Conservation (phyloP, 306 rosid genomes). For the Oxytropis ochrocephala region DNA sequence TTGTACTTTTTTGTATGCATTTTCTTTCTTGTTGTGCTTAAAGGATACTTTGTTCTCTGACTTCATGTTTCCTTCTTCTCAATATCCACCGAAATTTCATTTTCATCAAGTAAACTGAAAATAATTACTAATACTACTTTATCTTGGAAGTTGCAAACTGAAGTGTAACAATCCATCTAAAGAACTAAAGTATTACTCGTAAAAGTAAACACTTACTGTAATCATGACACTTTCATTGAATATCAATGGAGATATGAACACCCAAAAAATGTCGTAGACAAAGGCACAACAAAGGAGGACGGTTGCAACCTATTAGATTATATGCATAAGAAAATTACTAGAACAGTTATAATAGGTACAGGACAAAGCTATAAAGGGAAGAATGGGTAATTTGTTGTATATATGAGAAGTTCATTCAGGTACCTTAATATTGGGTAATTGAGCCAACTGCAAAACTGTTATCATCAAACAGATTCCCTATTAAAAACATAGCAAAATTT, state of each 20-base stretch:
- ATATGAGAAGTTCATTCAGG: slow-evolving; percentile 15
- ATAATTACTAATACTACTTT: neutral
- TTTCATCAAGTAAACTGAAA: neutral
- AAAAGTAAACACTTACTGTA: slow-evolving; percentile 45
- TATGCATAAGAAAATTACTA: slow-evolving; percentile 3
- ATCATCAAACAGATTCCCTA: slow-evolving; percentile 98
- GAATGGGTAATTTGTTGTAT: neutral
- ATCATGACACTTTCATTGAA: slow-evolving; percentile 90
- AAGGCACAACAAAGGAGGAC: slow-evolving; percentile 93
- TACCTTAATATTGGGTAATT: slow-evolving; percentile 94
- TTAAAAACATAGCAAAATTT: slow-evolving; percentile 31
- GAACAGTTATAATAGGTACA: neutral
- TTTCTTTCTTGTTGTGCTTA: neutral
- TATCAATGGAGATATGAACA: slow-evolving; percentile 72
- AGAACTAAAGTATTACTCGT: neutral
- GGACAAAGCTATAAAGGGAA: neutral
- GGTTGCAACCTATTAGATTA: slow-evolving; percentile 78
- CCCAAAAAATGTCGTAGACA: slow-evolving; percentile 97
- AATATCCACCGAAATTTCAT: neutral
- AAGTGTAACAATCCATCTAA: slow-evolving; percentile 8
- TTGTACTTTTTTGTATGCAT: too few species aligned
- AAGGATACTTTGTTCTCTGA: neutral
- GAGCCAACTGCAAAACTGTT: slow-evolving; percentile 86
- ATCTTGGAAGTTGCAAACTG: slow-evolving; percentile 9
- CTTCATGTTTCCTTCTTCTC: slow-evolving; percentile 1